A percentile compares a stretch with the other conserved stretches of the same genome.
These are phyloP conservation scores for Stephania yunnanensis DNA, from an alignment of 164 flowering plant species.

Conservation along the genomic window DNA sequence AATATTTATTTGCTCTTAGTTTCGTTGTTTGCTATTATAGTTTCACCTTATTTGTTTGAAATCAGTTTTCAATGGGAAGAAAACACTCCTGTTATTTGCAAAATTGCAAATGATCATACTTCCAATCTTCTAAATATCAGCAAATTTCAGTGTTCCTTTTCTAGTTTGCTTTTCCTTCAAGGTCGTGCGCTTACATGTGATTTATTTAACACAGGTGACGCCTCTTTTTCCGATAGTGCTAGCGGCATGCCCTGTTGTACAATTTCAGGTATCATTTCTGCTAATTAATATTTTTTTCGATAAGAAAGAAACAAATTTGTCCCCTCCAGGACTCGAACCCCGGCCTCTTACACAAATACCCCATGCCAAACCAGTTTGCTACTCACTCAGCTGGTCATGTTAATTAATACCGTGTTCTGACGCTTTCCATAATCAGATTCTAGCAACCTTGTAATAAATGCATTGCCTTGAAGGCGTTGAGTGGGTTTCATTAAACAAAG, in stretches of 20 bases:
- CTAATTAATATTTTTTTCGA: no score
- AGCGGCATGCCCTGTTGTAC: conserved; percentile 63
- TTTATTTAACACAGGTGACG: conserved; percentile 57
- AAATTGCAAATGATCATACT: neutral
- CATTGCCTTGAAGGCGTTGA: neutral
- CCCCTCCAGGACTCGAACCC: no score
- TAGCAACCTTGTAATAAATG: neutral
- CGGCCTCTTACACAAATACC: no score
- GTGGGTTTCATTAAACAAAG: neutral
- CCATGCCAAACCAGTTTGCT: no score
- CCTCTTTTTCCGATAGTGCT: conserved; percentile 71
- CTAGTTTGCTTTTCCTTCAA: neutral
- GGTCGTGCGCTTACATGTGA: conserved; percentile 2
- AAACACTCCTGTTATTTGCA: neutral
- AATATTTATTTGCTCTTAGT: neutral
- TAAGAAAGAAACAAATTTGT: no score
- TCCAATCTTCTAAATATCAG: neutral
- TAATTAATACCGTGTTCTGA: neutral
- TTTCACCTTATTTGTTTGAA: neutral
- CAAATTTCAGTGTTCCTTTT: neutral
- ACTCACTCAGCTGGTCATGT: neutral
- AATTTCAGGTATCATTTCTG: conserved; percentile 60
- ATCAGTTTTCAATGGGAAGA: neutral
- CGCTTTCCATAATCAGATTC: neutral
- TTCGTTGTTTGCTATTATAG: neutral